Evolutionary conservation across 202 grass and related monocot species (phyloP).

Genomic region (Musa balbisiana): DNA sequence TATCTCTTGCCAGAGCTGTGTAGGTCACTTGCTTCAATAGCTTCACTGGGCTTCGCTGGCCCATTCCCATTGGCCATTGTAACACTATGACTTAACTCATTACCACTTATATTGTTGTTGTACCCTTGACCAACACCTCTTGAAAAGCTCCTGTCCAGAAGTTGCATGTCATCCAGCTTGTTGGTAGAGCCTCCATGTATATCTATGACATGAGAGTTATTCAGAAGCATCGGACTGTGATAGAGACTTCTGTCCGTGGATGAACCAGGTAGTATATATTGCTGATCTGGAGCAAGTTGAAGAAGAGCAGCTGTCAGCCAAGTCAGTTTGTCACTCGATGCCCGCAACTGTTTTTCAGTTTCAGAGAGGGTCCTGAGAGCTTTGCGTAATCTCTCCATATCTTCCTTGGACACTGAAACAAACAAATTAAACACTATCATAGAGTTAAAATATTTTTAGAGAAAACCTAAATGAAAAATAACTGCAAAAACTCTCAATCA

Average conservation of each 20-base stretch:
- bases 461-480: not conserved
- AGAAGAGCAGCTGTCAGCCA: constrained; percentile 97
- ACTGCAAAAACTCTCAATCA: not conserved
- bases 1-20: constrained; percentile 32
- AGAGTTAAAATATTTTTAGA: not conserved
- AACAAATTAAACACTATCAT: constrained; percentile 17
- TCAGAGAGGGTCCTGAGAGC: constrained; percentile 84
- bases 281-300: constrained; percentile 94
- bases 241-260: constrained; percentile 53
- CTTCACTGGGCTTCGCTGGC: constrained; percentile 23
- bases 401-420: constrained; percentile 91
- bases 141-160: constrained; percentile 25
- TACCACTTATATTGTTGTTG: constrained; percentile 23
- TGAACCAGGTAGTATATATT: constrained; percentile 61
- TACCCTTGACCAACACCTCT: constrained; percentile 24
- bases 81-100: constrained; percentile 17
- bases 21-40: constrained; percentile 38
- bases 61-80: constrained; percentile 24
- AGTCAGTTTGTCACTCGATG: constrained; percentile 79
- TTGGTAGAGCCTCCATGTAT: constrained; percentile 27
- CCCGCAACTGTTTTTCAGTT: constrained; percentile 91
- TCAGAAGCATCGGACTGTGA: constrained; percentile 32
- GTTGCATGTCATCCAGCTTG: constrained; percentile 27
- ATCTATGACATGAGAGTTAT: constrained; percentile 30
- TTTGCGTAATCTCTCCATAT: constrained; percentile 86